Evolutionary conservation across 345 rosid species (phyloP), one percentile per base, ranked within the genome.

Genomic region (Xanthoceras sorbifolium): DNA sequence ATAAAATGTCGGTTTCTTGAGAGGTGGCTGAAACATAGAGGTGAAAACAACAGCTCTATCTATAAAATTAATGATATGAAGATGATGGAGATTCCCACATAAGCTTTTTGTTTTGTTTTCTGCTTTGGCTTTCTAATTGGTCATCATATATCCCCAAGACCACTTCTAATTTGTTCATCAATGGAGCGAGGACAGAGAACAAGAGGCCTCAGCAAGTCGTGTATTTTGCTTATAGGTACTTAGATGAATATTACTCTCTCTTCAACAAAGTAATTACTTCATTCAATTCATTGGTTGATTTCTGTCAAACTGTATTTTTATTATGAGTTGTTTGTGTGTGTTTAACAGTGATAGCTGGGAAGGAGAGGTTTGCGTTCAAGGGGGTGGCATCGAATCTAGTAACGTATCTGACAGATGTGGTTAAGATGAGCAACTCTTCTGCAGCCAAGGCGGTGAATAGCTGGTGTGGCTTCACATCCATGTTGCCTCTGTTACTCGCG

Each of bases 361-460:
- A 90, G 67, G 99, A 96, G 89, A 90, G 99, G 84, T 92, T 89
- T 86, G 99, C 95, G 29, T 95, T 90, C 89, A 95, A 95, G 81
- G 99, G 99, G 74, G 97, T 95, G 81, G 90, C 91, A 65, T 93
- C 99, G 10, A 96, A 96, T 83, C 83, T 96, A 63, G 94, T 96
- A 57, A 96, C 96, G 6, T 96, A 93, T 79, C 86, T 96, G 14
- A 96, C 98, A 20, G 97, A 93, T 61, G 90, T 88, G 4, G 89
- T 90, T 14, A 88, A 88, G 73, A 87, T 95, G 97, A 89, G 92
- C 71, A 95, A 93, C 76, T 93, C 99, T 6, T 80, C 88, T 12
- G 98, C 98, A 28, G 99, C 99, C 10, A 95, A 87, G 69, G 85
- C 93, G 15, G 99, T 96, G 11, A 96, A 89, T 73, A 89, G 89